These are phyloP conservation scores for Anethum foeniculum DNA, from an alignment of 140 eudicot species.

Conservation along the genomic window DNA sequence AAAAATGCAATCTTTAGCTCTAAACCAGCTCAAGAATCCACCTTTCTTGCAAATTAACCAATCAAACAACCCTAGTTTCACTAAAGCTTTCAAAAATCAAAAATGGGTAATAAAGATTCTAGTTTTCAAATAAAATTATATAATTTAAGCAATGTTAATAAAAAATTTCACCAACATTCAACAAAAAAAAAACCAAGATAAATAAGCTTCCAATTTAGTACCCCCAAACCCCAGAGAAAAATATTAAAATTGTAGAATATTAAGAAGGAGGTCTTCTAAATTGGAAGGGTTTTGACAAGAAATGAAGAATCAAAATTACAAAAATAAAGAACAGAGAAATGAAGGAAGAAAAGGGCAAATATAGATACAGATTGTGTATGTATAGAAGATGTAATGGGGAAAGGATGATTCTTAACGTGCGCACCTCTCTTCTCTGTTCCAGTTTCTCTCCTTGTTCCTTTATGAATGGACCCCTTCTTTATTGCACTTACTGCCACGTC, in stretches of 20 bases:
- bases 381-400: not conserved
- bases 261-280: not conserved
- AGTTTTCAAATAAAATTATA: not conserved
- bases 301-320: not conserved
- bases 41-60: not conserved
- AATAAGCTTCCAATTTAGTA: conserved; percentile 2
- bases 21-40: conserved; percentile 11
- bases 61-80: not conserved
- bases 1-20: conserved; percentile 15
- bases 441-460: not conserved
- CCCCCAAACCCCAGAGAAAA: conserved; percentile 1
- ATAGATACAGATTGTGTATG: not conserved
- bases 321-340: not conserved
- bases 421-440: conserved; percentile 13
- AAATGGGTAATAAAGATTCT: not conserved
- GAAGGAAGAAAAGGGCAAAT: not conserved
- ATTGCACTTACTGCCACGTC: conserved; percentile 14
- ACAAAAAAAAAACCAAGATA: not conserved
- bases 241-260: not conserved
- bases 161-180: conserved; percentile 8
- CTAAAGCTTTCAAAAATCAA: not conserved
- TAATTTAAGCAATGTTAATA: not conserved
- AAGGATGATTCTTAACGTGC: conserved; percentile 18
- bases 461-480: not conserved
- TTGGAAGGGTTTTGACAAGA: conserved; percentile 12